Evolutionary conservation across 2,329 filamentous ascomycete genomes (phyloP), one percentile per base, ranked within the genome.

Genomic region (Hirsutella minnesotensis): DNA sequence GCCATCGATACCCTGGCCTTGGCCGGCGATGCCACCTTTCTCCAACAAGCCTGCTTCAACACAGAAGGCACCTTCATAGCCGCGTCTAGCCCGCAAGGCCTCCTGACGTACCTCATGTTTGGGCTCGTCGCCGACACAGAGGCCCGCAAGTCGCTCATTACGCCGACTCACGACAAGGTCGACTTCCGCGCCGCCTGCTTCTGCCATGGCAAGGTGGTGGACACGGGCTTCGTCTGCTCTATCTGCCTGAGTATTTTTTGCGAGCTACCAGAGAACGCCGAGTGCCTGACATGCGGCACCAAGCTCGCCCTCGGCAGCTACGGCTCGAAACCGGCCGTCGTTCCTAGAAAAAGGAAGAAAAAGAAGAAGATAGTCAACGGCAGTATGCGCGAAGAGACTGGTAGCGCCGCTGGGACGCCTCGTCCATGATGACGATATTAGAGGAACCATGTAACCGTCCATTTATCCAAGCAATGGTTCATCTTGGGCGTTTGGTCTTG

Each of bases 141-240:
- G 43, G 69, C 70, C 33, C 66, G 72, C 36, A 59, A 73, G 38
- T 75, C 81, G 45, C 67, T 98, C 35, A 74, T 95, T 35, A 69
- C 83, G 4, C 89, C 92, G 0, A 86, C 84, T 8, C 81, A 86
- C 31, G 84, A 89, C 44, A 81, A 83, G 37, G 88, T 98, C 36
- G 94, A 98, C 64, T 98, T 98, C 60, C 79, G 92, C 36, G 90
- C 94, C n/a, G 92, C 92, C 3, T 98, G 92, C 60, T 98, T 98
- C 66, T 98, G 92, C 60, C 92, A 98, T 64, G 75, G 90, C 40
- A 79, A 78, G 30, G 87, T 96, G 18, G 83, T 98, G 36, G 87
- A 95, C 62, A 79, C 89, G 2, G 92, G 89, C 9, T 98, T 86
- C 59, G 90, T 98, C 31, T 98, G 92, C 68, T 94, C 86, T 47